Percentiles rank a stretch among this genome's conserved stretches.
Evolutionary conservation across 768 basidiomycete genomes (phyloP).

Genomic region (Naganishia vaughanmartiniae): DNA sequence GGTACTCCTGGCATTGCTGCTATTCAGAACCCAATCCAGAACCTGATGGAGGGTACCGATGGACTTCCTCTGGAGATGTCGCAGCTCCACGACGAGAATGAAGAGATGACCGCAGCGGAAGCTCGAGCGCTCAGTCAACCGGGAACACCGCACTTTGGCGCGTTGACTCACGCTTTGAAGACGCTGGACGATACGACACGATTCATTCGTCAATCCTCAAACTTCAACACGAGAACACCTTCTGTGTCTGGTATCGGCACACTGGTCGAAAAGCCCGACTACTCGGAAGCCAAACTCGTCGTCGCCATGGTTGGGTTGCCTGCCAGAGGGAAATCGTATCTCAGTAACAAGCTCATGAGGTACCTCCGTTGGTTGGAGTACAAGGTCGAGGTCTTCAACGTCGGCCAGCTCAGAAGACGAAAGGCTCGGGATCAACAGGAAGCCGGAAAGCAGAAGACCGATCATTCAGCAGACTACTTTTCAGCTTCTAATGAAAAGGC

Average conservation of each 20-base stretch:
- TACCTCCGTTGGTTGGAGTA: conserved; percentile 99
- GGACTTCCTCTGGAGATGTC: background rate
- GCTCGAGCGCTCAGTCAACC: conserved; percentile 34
- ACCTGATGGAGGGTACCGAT: conserved; percentile 3
- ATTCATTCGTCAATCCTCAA: conserved; percentile 38
- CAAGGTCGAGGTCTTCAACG: conserved; percentile 97
- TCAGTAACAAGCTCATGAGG: conserved; percentile 95
- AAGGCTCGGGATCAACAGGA: conserved; percentile 60
- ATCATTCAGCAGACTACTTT: conserved; percentile 88
- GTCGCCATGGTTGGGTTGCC: conserved; percentile 97
- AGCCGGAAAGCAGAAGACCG: conserved; percentile 73
- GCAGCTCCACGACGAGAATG: background rate
- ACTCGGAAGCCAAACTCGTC: conserved; percentile 97
- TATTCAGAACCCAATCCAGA: conserved; percentile 5
- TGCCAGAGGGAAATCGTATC: conserved; percentile 96
- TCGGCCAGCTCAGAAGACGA: conserved; percentile 85
- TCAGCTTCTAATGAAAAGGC: conserved; percentile 79
- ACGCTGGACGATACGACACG: conserved; percentile 49
- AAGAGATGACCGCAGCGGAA: conserved; percentile 11
- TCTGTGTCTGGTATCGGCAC: conserved; percentile 51
- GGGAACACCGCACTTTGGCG: conserved; percentile 51
- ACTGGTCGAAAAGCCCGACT: conserved; percentile 89
- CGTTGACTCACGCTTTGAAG: conserved; percentile 46
- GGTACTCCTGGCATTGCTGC: conserved; percentile 21
- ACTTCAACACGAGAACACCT: conserved; percentile 41